Conservation (phyloP, 2,329 filamentous ascomycete genomes). For the Neopestalotiopsis rosae region DNA sequence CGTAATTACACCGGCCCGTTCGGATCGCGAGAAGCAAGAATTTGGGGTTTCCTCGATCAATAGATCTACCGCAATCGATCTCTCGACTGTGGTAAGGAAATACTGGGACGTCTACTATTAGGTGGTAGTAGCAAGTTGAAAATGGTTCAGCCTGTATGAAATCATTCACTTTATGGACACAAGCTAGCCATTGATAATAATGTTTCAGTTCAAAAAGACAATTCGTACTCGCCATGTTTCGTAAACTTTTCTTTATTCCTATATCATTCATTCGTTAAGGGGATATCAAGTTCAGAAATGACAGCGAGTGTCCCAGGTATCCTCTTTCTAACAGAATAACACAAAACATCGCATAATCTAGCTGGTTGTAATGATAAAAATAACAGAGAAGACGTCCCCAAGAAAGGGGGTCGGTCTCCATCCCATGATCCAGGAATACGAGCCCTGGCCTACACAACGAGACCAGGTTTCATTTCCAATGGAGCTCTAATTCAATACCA, state of each 20-base stretch:
- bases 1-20: not conserved
- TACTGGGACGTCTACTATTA: too few species aligned
- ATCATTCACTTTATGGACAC: too few species aligned
- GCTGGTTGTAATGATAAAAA: not conserved
- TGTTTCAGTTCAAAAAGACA: not conserved
- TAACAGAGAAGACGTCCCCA: not conserved
- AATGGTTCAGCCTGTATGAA: too few species aligned
- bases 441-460: not conserved
- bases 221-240: not conserved
- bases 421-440: not conserved
- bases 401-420: too few species aligned
- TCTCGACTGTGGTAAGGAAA: not conserved
- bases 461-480: not conserved
- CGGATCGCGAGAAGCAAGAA: not conserved
- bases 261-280: constrained; percentile 12
- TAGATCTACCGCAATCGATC: not conserved
- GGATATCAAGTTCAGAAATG: constrained; percentile 14
- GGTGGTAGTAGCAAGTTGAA: too few species aligned
- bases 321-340: constrained; percentile 11
- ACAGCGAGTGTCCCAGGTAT: constrained; percentile 12
- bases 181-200: not conserved
- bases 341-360: constrained; percentile 12
- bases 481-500: not conserved
- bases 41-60: not conserved
- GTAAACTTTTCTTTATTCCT: constrained; percentile 13